Conservation (phyloP, 2,329 filamentous ascomycete genomes). For the Phaeosphaeria sp. region DNA sequence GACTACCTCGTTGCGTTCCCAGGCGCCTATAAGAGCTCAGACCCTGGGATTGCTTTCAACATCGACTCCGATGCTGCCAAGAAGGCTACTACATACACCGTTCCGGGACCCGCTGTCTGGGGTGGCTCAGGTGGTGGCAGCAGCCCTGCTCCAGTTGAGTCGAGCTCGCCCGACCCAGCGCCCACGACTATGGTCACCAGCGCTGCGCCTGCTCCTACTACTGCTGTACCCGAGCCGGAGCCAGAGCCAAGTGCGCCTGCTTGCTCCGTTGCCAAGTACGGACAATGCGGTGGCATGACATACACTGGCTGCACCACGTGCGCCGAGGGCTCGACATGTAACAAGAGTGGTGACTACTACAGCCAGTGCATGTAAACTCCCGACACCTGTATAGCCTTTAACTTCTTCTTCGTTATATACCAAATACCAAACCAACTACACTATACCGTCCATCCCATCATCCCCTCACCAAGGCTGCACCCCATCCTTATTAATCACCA, state of each 20-base stretch:
- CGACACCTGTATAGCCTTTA: neutral
- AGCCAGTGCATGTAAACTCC: constrained; percentile 28
- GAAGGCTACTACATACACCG: constrained; percentile 32
- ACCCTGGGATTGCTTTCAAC: constrained; percentile 54
- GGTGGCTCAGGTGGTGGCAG: constrained; percentile 18
- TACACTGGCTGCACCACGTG: constrained; percentile 32
- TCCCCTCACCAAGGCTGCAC: constrained; percentile 48
- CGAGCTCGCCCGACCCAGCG: constrained; percentile 4
- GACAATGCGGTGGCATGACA: constrained; percentile 31
- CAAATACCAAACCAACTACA: constrained; percentile 29
- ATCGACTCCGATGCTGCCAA: constrained; percentile 35
- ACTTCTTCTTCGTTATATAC: constrained; percentile 26
- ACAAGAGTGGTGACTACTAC: constrained; percentile 33
- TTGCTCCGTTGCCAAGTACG: constrained; percentile 25
- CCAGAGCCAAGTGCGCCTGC: constrained; percentile 12
- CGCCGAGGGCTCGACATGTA: constrained; percentile 28
- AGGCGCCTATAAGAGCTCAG: constrained; percentile 47
- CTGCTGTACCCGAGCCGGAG: neutral
- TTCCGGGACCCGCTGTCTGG: constrained; percentile 38
- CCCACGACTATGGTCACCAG: constrained; percentile 29
- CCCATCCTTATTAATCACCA: constrained; percentile 40
- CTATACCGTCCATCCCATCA: neutral
- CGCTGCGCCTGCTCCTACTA: constrained; percentile 2
- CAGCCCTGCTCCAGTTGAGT: constrained; percentile 4
- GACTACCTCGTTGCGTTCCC: constrained; percentile 55